Conservation (phyloP, 2,329 filamentous ascomycete genomes). For the Calonectria henricotiae region DNA sequence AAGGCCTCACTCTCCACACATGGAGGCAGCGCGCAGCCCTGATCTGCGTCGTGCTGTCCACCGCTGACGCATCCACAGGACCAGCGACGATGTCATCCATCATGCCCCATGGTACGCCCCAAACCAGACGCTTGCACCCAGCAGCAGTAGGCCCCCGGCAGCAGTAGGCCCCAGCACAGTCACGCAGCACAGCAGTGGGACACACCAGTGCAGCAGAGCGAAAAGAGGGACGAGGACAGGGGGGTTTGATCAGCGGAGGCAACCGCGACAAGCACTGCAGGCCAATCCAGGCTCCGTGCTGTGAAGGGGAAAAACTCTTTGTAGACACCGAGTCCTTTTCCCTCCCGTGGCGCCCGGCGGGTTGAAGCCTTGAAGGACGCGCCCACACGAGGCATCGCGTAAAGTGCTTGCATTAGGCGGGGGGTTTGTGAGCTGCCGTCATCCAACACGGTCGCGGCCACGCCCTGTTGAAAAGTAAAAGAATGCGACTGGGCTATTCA, state of each 20-base stretch:
- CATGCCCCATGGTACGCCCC: slow-evolving; percentile 11
- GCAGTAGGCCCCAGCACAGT: slow-evolving; percentile 16
- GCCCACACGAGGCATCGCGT: slow-evolving; percentile 29
- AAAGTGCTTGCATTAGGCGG: slow-evolving; percentile 38
- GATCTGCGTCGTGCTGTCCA: slow-evolving; percentile 23
- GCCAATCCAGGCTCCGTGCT: neutral
- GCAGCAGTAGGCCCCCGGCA: neutral
- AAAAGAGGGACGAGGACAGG: slow-evolving; percentile 1
- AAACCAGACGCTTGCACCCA: slow-evolving; percentile 18
- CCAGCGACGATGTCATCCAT: slow-evolving; percentile 20
- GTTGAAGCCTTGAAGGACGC: slow-evolving; percentile 9
- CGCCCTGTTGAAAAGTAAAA: neutral
- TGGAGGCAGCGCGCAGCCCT: neutral
- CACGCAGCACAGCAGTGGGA: slow-evolving; percentile 22
- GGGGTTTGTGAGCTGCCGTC: slow-evolving; percentile 3
- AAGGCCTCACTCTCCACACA: slow-evolving; percentile 17
- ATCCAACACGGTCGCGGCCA: neutral
- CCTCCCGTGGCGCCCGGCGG: slow-evolving; percentile 21
- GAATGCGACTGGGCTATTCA: slow-evolving; percentile 3
- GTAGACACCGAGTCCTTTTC: neutral
- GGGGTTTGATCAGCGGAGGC: slow-evolving; percentile 24
- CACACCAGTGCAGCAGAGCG: slow-evolving; percentile 7
- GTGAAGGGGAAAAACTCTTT: neutral
- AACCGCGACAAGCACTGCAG: slow-evolving; percentile 5
- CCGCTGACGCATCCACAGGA: slow-evolving; percentile 14